A percentile compares a stretch with the other conserved stretches of the same genome.
phyloP scores from a whole-genome alignment of 257 asterid species.

The Solanum virginianum region DNA sequence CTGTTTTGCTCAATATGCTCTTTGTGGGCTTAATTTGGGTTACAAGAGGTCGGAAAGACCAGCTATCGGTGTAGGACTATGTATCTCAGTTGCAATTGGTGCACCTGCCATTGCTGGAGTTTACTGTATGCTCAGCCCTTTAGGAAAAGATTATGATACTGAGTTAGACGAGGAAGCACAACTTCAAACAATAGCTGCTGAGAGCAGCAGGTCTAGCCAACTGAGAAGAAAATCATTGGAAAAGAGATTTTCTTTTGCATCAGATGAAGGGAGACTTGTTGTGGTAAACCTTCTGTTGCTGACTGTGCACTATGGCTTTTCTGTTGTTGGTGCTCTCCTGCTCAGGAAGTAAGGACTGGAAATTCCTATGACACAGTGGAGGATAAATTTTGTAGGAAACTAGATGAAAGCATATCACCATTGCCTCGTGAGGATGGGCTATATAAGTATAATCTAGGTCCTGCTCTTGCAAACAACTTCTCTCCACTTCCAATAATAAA shows the following conservation, averaged over 20 bases:
- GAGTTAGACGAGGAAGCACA: conserved; percentile 54
- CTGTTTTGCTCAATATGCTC: conserved; percentile 72
- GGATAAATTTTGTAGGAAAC: conserved; percentile 45
- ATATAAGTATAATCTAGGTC: conserved; percentile 20
- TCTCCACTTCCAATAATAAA: conserved; percentile 2
- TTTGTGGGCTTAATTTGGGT: conserved; percentile 71
- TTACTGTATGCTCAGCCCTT: conserved; percentile 68
- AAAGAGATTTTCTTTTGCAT: conserved; percentile 51
- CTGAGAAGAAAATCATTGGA: conserved; percentile 39
- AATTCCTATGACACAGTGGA: conserved; percentile 61
- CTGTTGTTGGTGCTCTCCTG: conserved; percentile 87
- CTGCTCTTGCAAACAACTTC: conserved; percentile 9
- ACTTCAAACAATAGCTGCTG: conserved; percentile 18
- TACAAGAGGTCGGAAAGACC: conserved; percentile 62
- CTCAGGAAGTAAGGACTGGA: conserved; percentile 90
- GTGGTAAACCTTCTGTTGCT: conserved; percentile 45
- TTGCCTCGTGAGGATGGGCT: conserved; percentile 54
- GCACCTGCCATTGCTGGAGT: conserved; percentile 76
- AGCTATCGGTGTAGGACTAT: conserved; percentile 63
- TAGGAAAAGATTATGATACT: conserved; percentile 58
- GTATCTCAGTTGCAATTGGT: conserved; percentile 52
- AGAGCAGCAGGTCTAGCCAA: conserved; percentile 21
- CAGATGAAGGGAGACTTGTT: conserved; percentile 31
- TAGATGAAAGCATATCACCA: conserved; percentile 26
- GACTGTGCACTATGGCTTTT: conserved; percentile 82